Evolutionary conservation across 2,329 filamentous ascomycete genomes (phyloP).

Genomic region (Fusarium sp.): DNA sequence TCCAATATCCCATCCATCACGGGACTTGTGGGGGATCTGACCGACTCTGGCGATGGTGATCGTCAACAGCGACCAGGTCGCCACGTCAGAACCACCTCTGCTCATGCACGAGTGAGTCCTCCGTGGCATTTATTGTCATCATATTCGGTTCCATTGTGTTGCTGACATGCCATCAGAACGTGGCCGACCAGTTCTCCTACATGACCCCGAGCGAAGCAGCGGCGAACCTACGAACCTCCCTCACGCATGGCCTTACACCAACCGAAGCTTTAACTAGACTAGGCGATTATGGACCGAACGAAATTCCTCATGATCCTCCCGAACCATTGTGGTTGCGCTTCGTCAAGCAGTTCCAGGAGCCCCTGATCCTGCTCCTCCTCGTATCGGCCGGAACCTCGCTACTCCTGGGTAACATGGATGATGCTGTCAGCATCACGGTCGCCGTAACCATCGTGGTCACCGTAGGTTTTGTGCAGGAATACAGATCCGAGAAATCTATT

Average conservation of each 20-base stretch:
- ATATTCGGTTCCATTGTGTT: not conserved
- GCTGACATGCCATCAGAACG: slow-evolving; percentile 50
- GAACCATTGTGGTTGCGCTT: slow-evolving; percentile 97
- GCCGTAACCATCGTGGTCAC: slow-evolving; percentile 97
- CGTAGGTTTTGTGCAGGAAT: slow-evolving; percentile 97
- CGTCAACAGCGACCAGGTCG: slow-evolving; percentile 44
- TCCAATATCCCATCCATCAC: slow-evolving; percentile 48
- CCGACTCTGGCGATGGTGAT: slow-evolving; percentile 41
- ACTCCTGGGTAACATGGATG: slow-evolving; percentile 90
- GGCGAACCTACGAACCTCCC: slow-evolving; percentile 78
- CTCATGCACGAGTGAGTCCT: slow-evolving; percentile 61
- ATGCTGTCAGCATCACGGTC: slow-evolving; percentile 93
- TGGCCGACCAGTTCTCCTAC: slow-evolving; percentile 68
- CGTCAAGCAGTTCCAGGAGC: slow-evolving; percentile 95
- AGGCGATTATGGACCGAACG: slow-evolving; percentile 84
- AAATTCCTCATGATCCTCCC: slow-evolving; percentile 90
- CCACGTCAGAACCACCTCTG: slow-evolving; percentile 60
- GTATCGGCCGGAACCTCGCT: slow-evolving; percentile 88
- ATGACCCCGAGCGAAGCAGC: slow-evolving; percentile 82
- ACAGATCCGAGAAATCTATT: slow-evolving; percentile 95
- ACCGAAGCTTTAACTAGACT: slow-evolving; percentile 82
- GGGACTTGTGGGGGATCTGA: slow-evolving; percentile 40
- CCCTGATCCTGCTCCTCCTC: slow-evolving; percentile 89
- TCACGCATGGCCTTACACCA: slow-evolving; percentile 79
- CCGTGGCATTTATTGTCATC: not conserved